Evolutionary conservation across 2,329 filamentous ascomycete species (phyloP), one percentile per base, ranked within the genome.

Genomic region (Ascochyta pisi): DNA sequence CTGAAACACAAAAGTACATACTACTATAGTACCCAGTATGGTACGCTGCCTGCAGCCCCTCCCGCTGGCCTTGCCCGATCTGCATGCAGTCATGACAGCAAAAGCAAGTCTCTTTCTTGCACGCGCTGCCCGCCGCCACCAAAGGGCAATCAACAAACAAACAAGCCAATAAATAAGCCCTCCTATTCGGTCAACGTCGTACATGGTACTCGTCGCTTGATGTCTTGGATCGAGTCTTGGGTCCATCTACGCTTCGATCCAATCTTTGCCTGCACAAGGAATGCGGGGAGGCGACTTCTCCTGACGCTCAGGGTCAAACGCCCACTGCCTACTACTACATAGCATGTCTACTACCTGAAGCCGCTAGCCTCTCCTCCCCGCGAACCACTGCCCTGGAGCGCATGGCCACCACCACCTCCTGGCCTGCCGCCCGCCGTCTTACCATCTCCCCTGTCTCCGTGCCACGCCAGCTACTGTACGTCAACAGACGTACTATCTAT

Each of bases 291-390:
- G 51, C 48, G 43, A 49, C 43, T 29, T 50, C 42, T 56, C 53
- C 53, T 51, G 48, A 51, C 35, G 38, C 41, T 41, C 52, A 53
- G 51, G 35, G 54, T 54, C 53, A 59, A 60, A 61, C 60, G 58
- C 60, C 57, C 53, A 19, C 19, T 19, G 19, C 19, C 19, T 19
- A 19, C 19, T 19, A 19, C 19, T 19, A 19, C 19, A 19, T 19
- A 19, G 19, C 2, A 19, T 19, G 19, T 19, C 19, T 19, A 19
- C 19, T 54, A 54, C 56, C 43, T 62, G 58, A 64, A 57, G 58
- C 60, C 63, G 65, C 65, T 66, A 66, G 43, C n/a, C 37, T 51
- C 55, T 44, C 65, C 62, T 65, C 59, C 43, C 54, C 52, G 54
- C 39, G 35, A 39, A 39, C 34, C 50, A 49, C 37, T 46, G 56